Conservation (phyloP, 768 basidiomycete species). For the Clitopilus hobsonii region DNA sequence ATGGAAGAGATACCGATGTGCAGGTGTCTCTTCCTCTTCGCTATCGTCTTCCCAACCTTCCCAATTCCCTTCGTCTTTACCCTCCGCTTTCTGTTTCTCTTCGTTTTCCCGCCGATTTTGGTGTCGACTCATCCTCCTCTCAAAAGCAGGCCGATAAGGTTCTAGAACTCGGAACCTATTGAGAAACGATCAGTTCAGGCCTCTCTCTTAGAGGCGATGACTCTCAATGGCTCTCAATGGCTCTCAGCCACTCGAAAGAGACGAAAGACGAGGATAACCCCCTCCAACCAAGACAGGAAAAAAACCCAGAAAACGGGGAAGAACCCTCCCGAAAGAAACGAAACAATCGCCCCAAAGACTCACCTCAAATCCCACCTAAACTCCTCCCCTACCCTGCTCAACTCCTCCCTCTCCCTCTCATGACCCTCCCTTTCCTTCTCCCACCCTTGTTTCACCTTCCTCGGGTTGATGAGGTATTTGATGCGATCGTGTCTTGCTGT, state of each 20-base stretch:
- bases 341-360: too few relatives aligned
- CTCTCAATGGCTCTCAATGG: too few relatives aligned
- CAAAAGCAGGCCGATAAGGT: background rate
- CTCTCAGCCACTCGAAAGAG: background rate
- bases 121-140: background rate
- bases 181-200: too few relatives aligned
- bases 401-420: background rate
- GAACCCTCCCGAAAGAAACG: too few relatives aligned
- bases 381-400: background rate
- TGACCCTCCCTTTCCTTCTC: background rate
- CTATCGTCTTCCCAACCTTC: background rate
- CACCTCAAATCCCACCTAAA: too few relatives aligned
- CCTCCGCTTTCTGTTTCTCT: background rate
- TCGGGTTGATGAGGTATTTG: background rate
- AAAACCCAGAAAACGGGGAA: too few relatives aligned
- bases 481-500: background rate
- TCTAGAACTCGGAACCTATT: background rate
- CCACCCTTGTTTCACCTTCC: background rate
- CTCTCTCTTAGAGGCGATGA: too few relatives aligned
- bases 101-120: background rate
- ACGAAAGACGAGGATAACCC: too few relatives aligned
- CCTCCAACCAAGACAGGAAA: too few relatives aligned
- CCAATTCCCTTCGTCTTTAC: background rate
- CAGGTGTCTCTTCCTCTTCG: constrained; percentile 29
- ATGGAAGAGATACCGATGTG: constrained; percentile 69